These are phyloP conservation scores for Rugonectria rugulosa DNA, from an alignment of 2,329 filamentous ascomycete species.

Conservation along the genomic window DNA sequence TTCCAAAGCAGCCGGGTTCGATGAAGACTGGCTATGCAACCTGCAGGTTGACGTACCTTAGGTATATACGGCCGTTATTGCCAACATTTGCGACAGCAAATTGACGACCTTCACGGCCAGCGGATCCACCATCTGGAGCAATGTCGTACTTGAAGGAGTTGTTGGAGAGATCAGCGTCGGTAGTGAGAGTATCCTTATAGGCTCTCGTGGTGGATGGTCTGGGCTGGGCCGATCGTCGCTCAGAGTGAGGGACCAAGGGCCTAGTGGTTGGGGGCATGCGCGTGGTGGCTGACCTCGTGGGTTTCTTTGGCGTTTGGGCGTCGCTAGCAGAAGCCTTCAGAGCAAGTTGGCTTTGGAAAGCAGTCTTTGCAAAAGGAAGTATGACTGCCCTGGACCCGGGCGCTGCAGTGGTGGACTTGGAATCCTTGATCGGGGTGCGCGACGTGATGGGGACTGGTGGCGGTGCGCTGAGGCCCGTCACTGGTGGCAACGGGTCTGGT, in stretches of 20 bases:
- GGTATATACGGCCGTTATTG: conserved; percentile 82
- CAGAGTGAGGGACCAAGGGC: conserved; percentile 55
- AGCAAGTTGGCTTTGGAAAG: conserved; percentile 12
- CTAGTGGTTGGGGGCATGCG: conserved; percentile 40
- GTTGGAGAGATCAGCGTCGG: conserved; percentile 52
- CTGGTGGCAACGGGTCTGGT: conserved; percentile 37
- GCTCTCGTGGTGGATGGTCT: conserved; percentile 43
- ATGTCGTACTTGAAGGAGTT: conserved; percentile 56
- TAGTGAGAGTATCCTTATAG: conserved; percentile 52
- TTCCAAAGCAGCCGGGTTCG: conserved; percentile 14
- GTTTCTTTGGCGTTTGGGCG: conserved; percentile 27
- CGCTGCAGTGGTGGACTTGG: conserved; percentile 26
- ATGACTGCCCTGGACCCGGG: conserved; percentile 28
- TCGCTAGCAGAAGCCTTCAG: conserved; percentile 20
- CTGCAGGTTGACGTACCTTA: conserved; percentile 66
- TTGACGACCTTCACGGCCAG: conserved; percentile 71
- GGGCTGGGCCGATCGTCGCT: conserved; percentile 54
- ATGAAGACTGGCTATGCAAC: no score
- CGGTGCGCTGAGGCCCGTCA: conserved; percentile 40
- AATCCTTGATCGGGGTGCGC: conserved; percentile 36
- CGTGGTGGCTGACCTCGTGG: conserved; percentile 28
- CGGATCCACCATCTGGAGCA: conserved; percentile 66
- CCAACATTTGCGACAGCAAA: conserved; percentile 85
- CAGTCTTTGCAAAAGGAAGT: neutral
- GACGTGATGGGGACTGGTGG: conserved; percentile 31